phyloP scores from a whole-genome alignment of 169 alveolate genomes.

The Theileria orientalis region DNA sequence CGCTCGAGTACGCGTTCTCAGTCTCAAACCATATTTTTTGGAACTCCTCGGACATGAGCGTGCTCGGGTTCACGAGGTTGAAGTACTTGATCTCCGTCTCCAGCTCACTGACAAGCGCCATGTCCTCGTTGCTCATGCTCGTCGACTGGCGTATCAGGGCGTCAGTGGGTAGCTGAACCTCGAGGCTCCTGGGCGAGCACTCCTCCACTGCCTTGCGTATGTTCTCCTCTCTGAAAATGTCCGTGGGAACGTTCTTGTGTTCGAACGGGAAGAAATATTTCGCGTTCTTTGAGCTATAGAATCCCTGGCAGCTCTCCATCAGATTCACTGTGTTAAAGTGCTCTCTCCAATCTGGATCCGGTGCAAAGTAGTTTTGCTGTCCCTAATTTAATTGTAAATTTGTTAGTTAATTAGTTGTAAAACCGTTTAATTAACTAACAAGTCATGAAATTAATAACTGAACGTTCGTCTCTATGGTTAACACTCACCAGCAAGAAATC shows the following conservation, averaged over 20 bases:
- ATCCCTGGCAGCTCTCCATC: slow-evolving; percentile 28
- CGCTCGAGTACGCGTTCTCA: slow-evolving; percentile 25
- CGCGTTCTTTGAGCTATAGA: not conserved
- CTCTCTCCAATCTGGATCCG: slow-evolving; percentile 42
- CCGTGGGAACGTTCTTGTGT: slow-evolving; percentile 40
- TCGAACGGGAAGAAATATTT: slow-evolving; percentile 50
- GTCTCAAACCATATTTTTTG: slow-evolving; percentile 51
- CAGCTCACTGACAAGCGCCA: slow-evolving; percentile 5
- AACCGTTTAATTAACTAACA: no score
- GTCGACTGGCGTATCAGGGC: not conserved
- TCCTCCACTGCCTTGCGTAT: not conserved
- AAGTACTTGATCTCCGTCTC: slow-evolving; percentile 10
- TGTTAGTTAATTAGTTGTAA: no score
- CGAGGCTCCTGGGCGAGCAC: not conserved
- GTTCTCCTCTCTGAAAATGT: slow-evolving; percentile 36
- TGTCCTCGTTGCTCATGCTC: not conserved
- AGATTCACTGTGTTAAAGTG: slow-evolving; percentile 31
- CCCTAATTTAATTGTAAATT: slow-evolving; percentile 31
- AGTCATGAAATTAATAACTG: no score
- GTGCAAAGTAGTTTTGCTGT: slow-evolving; percentile 26
- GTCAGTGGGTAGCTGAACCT: not conserved
- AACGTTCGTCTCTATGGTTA: not conserved
- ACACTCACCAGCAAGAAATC: slow-evolving; percentile 13
- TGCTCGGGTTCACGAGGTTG: slow-evolving; percentile 41
- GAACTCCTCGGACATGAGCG: slow-evolving; percentile 52